Evolutionary conservation across 768 basidiomycete species (phyloP).

Genomic region (Cystoderma amianthinum): DNA sequence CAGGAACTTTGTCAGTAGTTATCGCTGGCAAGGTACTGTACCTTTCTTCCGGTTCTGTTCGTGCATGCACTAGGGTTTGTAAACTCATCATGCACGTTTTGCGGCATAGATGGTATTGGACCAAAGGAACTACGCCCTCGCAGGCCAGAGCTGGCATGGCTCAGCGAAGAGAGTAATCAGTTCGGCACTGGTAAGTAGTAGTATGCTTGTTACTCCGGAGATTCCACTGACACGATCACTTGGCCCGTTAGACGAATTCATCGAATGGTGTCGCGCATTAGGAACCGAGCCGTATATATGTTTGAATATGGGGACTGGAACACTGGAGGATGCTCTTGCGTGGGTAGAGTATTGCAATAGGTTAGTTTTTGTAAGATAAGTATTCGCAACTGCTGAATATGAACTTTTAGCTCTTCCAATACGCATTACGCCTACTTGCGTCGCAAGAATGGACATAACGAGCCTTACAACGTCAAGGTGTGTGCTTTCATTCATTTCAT

Average conservation of each 20-base stretch:
- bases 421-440: slow-evolving; percentile 51
- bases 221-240: background rate
- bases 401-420: slow-evolving; percentile 20
- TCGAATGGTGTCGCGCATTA: slow-evolving; percentile 44
- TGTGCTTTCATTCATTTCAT: background rate
- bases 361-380: slow-evolving; percentile 8
- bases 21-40: slow-evolving; percentile 40
- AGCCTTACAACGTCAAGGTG: slow-evolving; percentile 45
- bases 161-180: slow-evolving; percentile 51
- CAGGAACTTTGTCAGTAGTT: slow-evolving; percentile 48
- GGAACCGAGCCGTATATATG: slow-evolving; percentile 54
- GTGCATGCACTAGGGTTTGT: background rate
- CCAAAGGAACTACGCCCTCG: slow-evolving; percentile 41
- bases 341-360: slow-evolving; percentile 65
- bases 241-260: slow-evolving; percentile 35
- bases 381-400: slow-evolving; percentile 8
- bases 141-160: slow-evolving; percentile 55
- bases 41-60: background rate
- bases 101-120: slow-evolving; percentile 54
- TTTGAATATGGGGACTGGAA: slow-evolving; percentile 61
- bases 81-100: background rate
- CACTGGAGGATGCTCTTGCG: slow-evolving; percentile 49
- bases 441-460: slow-evolving; percentile 47
- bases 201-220: too few relatives aligned
- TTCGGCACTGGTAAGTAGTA: slow-evolving; percentile 42